Conservation (phyloP, 176 grass and related monocot species). For the Echinochloa phyllopogon region DNA sequence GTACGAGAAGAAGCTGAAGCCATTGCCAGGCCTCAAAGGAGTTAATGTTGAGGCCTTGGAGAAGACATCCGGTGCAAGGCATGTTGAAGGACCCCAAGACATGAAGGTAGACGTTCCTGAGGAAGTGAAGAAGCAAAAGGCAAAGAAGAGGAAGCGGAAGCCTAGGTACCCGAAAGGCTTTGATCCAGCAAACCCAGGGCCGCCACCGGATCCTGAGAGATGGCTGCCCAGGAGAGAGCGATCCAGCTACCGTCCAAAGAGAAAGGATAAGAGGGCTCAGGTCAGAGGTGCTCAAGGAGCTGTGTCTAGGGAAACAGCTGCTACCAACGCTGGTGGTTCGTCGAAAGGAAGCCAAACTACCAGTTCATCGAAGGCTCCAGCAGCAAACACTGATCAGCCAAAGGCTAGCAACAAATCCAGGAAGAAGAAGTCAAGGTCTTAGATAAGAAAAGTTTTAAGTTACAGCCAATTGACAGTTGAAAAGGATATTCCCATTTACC, state of each 20-base stretch:
- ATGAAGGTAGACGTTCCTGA: constrained; percentile 60
- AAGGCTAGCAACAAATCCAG: constrained; percentile 64
- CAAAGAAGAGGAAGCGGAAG: constrained; percentile 93
- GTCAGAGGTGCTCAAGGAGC: constrained; percentile 89
- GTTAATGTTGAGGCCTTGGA: constrained; percentile 78
- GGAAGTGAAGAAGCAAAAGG: constrained; percentile 76
- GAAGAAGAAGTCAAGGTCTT: constrained; percentile 83
- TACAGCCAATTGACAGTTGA: constrained; percentile 26
- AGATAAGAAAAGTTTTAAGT: constrained; percentile 26
- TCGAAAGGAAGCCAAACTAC: constrained; percentile 26
- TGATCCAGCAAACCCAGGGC: constrained; percentile 81
- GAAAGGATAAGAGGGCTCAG: constrained; percentile 89
- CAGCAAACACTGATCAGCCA: constrained; percentile 52
- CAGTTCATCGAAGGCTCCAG: constrained; percentile 53
- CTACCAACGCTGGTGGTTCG: constrained; percentile 30
- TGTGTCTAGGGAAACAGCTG: constrained; percentile 58
- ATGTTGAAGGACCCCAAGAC: constrained; percentile 57
- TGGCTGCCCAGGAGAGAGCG: constrained; percentile 92
- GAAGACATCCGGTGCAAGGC: constrained; percentile 84
- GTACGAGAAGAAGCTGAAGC: constrained; percentile 87
- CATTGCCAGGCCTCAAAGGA: constrained; percentile 75
- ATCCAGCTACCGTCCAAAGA: constrained; percentile 88
- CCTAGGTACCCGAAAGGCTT: constrained; percentile 87
- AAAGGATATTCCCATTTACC: constrained; percentile 26
- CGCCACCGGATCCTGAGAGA: constrained; percentile 89